Percentiles rank a stretch among this genome's conserved stretches.
These are phyloP conservation scores for Simplicillium sp. DNA, from an alignment of 2,329 filamentous ascomycete genomes.

Conservation along the genomic window DNA sequence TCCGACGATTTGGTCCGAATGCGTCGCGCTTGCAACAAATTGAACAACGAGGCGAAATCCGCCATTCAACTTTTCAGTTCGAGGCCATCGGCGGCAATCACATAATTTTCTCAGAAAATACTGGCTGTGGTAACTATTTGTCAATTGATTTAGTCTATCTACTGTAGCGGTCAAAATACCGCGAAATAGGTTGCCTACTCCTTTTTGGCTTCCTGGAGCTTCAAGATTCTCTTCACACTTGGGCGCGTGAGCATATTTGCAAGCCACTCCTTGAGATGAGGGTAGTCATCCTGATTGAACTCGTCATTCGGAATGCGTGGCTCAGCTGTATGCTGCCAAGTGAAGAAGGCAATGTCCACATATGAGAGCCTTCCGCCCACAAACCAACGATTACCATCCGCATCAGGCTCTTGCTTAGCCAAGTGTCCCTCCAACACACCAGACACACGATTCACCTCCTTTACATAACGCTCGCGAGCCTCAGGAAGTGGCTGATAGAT, in stretches of 20 bases:
- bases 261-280: constrained; percentile 6
- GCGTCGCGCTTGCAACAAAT: no score
- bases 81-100: no score
- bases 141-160: no score
- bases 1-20: no score
- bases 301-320: neutral
- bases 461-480: constrained; percentile 17
- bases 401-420: constrained; percentile 7
- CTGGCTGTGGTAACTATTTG: no score
- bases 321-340: constrained; percentile 5
- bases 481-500: constrained; percentile 16
- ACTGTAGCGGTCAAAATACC: no score
- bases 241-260: constrained; percentile 4
- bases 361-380: constrained; percentile 13
- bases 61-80: no score
- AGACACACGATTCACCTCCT: constrained; percentile 17
- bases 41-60: no score
- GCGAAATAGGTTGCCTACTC: no score
- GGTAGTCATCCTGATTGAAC: constrained; percentile 4
- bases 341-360: constrained; percentile 16
- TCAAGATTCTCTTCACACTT: constrained; percentile 6
- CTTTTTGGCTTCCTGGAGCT: neutral
- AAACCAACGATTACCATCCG: constrained; percentile 10
- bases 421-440: constrained; percentile 15
- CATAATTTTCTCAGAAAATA: no score